These are phyloP conservation scores for Pulicaria dysenterica DNA, from an alignment of 129 eudicot genomes.

Conservation along the genomic window DNA sequence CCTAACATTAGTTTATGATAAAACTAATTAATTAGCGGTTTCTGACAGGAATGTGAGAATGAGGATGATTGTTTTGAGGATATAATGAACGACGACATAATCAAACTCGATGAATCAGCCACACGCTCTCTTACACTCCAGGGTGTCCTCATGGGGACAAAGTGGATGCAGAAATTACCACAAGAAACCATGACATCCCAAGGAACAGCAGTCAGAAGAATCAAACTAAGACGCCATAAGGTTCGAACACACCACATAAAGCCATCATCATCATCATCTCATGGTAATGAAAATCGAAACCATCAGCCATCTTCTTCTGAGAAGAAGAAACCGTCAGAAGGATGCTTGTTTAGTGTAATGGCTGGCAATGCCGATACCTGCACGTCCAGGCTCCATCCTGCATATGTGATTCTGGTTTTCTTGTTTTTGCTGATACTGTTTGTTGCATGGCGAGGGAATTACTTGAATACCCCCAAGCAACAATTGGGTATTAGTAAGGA, in stretches of 20 bases:
- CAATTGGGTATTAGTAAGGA: slow-evolving; percentile 14
- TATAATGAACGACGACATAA: slow-evolving; percentile 82
- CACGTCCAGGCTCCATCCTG: background rate
- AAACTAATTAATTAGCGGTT: background rate
- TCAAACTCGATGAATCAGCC: slow-evolving; percentile 64
- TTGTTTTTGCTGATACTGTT: slow-evolving; percentile 37
- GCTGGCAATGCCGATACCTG: background rate
- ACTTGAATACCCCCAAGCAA: background rate
- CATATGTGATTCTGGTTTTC: slow-evolving; percentile 27
- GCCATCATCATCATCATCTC: background rate
- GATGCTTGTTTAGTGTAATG: slow-evolving; percentile 25
- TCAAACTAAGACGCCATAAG: slow-evolving; percentile 39
- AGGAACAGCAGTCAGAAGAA: slow-evolving; percentile 66
- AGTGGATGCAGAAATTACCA: slow-evolving; percentile 23
- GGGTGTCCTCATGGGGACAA: slow-evolving; percentile 26
- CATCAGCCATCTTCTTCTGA: background rate
- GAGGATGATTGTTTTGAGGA: slow-evolving; percentile 80
- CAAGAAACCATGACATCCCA: slow-evolving; percentile 34
- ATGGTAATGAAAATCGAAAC: background rate
- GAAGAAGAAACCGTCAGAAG: background rate
- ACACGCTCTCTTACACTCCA: slow-evolving; percentile 19
- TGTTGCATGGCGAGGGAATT: slow-evolving; percentile 8
- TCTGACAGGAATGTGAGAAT: slow-evolving; percentile 36
- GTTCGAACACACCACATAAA: background rate
- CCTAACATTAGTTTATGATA: no score